A percentile compares a stretch with the other conserved stretches of the same genome.
phyloP scores from a whole-genome alignment of 257 asterid genomes.

The Solanum lycopersicoides region DNA sequence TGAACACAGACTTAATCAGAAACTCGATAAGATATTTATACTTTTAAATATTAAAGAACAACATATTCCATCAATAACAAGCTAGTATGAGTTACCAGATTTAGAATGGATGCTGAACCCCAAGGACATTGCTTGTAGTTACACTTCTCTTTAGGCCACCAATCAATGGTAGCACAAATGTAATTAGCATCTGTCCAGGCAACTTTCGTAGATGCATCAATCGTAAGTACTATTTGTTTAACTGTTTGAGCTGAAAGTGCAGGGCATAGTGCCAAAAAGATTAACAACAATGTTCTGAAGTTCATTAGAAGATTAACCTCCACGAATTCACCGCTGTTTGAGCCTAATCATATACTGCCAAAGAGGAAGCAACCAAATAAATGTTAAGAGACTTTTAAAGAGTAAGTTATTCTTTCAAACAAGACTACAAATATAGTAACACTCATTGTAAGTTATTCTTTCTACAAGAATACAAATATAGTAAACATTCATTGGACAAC shows the following conservation, averaged over 20 bases:
- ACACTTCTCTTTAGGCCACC: constrained; percentile 98
- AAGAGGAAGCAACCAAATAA: not conserved
- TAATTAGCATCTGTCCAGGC: constrained; percentile 67
- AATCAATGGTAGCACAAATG: constrained; percentile 85
- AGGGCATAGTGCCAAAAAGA: constrained; percentile 38
- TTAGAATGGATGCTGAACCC: constrained; percentile 61
- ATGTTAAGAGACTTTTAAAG: not conserved
- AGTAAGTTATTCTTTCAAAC: not conserved
- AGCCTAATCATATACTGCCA: constrained; percentile 13
- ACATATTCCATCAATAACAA: not conserved
- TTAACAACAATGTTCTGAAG: constrained; percentile 16
- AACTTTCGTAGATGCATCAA: constrained; percentile 38
- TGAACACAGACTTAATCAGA: not conserved
- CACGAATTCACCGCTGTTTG: constrained; percentile 13
- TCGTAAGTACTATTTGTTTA: constrained; percentile 31
- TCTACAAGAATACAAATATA: not conserved
- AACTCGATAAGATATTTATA: not conserved
- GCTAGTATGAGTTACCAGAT: constrained; percentile 38
- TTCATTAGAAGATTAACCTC: constrained; percentile 35
- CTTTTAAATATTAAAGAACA: not conserved
- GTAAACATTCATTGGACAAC: not conserved
- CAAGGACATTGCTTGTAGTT: constrained; percentile 78
- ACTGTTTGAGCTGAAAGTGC: constrained; percentile 32
- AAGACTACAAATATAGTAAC: not conserved
- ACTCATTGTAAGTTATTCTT: not conserved